Conservation (phyloP, 495 filamentous ascomycete species). For the Penicillium cataractarum region DNA sequence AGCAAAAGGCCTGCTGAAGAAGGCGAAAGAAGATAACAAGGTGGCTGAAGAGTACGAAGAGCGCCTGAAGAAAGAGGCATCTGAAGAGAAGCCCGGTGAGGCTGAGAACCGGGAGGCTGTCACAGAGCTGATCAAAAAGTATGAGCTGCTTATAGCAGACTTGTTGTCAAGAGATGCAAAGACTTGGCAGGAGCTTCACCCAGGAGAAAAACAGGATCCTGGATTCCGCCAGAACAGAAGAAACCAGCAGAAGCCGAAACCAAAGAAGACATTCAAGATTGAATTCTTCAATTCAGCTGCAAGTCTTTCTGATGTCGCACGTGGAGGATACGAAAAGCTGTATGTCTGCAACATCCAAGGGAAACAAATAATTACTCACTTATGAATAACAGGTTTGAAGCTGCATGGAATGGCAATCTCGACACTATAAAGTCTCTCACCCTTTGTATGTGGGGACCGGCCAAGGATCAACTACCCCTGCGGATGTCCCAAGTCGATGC, state of each 20-base stretch:
- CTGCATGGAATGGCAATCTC: constrained; percentile 68
- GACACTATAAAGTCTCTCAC: constrained; percentile 54
- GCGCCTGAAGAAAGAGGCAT: neutral
- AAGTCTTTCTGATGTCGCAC: constrained; percentile 54
- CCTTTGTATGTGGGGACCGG: constrained; percentile 44
- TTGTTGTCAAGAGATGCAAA: constrained; percentile 64
- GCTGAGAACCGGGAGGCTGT: constrained; percentile 57
- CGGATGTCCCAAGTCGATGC: constrained; percentile 61
- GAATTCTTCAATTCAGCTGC: constrained; percentile 51
- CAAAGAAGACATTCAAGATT: constrained; percentile 43
- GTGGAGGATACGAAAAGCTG: constrained; percentile 59
- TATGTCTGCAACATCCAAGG: constrained; percentile 30
- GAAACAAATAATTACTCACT: constrained; percentile 14
- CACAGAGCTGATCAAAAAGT: constrained; percentile 47
- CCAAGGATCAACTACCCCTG: constrained; percentile 53
- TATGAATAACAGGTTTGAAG: constrained; percentile 57
- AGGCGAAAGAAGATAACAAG: constrained; percentile 16
- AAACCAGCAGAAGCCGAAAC: constrained; percentile 6
- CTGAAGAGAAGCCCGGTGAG: constrained; percentile 34
- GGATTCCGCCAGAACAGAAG: neutral
- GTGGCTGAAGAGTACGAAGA: constrained; percentile 1
- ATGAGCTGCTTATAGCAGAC: constrained; percentile 54
- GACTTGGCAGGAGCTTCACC: constrained; percentile 64
- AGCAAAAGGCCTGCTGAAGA: constrained; percentile 20
- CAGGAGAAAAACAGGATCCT: constrained; percentile 38